Evolutionary conservation across 345 rosid genomes (phyloP).

Genomic region (Gossypioides kirkii): DNA sequence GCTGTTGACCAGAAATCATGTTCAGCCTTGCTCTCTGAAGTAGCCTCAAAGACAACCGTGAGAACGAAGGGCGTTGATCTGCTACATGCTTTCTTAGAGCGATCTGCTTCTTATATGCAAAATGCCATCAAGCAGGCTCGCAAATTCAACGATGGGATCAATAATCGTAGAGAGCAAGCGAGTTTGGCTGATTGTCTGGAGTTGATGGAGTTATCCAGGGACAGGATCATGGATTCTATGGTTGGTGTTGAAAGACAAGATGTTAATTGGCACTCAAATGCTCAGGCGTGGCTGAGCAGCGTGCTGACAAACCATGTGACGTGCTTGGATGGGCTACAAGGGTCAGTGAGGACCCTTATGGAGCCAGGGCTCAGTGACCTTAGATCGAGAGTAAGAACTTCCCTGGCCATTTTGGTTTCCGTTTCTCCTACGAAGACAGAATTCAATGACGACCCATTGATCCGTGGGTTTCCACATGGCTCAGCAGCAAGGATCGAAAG

Average conservation of each 20-base stretch:
- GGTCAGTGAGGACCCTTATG: constrained; percentile 27
- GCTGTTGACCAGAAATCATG: constrained; percentile 41
- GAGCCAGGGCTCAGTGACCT: constrained; percentile 36
- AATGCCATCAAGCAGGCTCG: constrained; percentile 19
- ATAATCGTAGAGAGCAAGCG: constrained; percentile 33
- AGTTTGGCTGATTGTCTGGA: constrained; percentile 45
- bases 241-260: constrained; percentile 34
- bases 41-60: constrained; percentile 17
- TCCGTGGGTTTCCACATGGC: constrained; percentile 51
- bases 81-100: constrained; percentile 35
- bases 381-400: constrained; percentile 48
- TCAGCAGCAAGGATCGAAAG: constrained; percentile 43
- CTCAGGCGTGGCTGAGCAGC: constrained; percentile 73
- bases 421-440: constrained; percentile 14
- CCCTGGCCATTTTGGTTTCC: constrained; percentile 49
- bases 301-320: constrained; percentile 78
- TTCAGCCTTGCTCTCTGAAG: constrained; percentile 33
- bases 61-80: constrained; percentile 23
- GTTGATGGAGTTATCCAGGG: constrained; percentile 53
- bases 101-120: constrained; percentile 24
- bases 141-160: constrained; percentile 20
- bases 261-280: constrained; percentile 37
- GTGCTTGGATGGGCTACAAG: constrained; percentile 54
- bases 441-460: not conserved
- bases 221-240: constrained; percentile 43